Evolutionary conservation across 2,329 filamentous ascomycete species (phyloP), one percentile per base, ranked within the genome.

Genomic region (Pseudohalonectria lignicola): DNA sequence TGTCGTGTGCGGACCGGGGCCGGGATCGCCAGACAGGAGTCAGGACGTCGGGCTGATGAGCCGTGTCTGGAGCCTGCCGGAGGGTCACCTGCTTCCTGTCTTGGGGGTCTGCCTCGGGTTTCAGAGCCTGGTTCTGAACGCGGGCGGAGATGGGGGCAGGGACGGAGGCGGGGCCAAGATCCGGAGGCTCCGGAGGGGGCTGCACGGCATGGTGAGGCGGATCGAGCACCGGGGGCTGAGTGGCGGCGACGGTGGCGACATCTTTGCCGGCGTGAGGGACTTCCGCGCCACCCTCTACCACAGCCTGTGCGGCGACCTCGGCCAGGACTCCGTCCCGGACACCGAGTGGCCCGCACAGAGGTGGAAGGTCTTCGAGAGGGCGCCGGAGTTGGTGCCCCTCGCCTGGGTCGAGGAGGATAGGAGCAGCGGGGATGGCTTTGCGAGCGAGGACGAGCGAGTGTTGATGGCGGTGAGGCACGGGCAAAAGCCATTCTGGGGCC

Each of bases 101-200:
- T 65, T 98, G 25, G 92, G 88, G 0, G 85, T 95, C 31, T 94
- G 88, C 49, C 70, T 94, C 0, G 88, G 88, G 0, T 93, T 94
- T 45, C 88, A 95, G 59, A 88, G 82, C 48, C 63, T 94, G 32
- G 79, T 80, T 34, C 64, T 76, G 34, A 71, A 74, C 9, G 79
- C 80, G 48, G 84, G 84, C 1, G 79, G 78, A 2, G n/a, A n/a
- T n/a, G n/a, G n/a, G n/a, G n/a, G n/a, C n/a, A n/a, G n/a, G n/a
- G n/a, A n/a, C n/a, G n/a, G n/a, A n/a, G 57, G 61, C 7, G 2
- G 19, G 8, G 10, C 31, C 28, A 12, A 26, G 10, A 75, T 94
- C 15, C 65, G 75, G 37, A 71, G 76, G 44, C 61, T 94, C 41
- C 61, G 64, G n/a, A 71, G 80, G 40, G 86, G 86, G 0, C 65